Evolutionary conservation across 352 stramenopile genomes (phyloP), one percentile per base, ranked within the genome.

Genomic region (Pythium guiyangense): DNA sequence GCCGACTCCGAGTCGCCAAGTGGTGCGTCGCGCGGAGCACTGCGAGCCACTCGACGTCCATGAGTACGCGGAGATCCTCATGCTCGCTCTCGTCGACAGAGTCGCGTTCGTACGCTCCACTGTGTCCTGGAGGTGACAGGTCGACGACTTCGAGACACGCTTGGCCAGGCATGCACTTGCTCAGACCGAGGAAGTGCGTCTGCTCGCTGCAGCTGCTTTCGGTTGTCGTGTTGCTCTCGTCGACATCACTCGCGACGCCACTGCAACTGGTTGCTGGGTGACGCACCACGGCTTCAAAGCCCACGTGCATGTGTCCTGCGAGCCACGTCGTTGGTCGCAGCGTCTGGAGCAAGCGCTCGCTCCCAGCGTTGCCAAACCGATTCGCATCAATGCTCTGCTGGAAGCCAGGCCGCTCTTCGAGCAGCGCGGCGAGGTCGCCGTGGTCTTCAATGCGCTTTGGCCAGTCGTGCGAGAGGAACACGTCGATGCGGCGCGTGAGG

Each of bases 391-490:
- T 82, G 59, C 98, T 92, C 20, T 85, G 51, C 39, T 71, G 48
- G 51, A 98, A 94, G 57, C 89, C 96, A 1, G 73, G 74, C 53
- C 98, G 98, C 34, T 64, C 63, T 17, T 64, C 64, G 14, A 98
- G 56, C 6, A 98, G 61, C 17, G 62, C 54, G 2, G 70, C 51
- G 6, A 66, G 59, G 69, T 98, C 73, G 8, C 96, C 95, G 67
- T 95, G 74, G 31, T 93, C 64, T 20, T 83, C 87, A 52, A 98
- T 97, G 8, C 81, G 75, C 15, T 68, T 65, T 3, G 96, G 96
- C 94, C 96, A 99, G 71, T 99, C 96, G 66, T 99, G 96, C 43
- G 82, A 95, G 9, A 98, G 37, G 37, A 97, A 84, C 12, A 97
- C 77, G 62, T 98, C 95, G 14, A 98, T 29, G 34, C 26, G 45